Evolutionary conservation across 352 stramenopile genomes (phyloP).

Genomic region (Phytophthora pinifolia): DNA sequence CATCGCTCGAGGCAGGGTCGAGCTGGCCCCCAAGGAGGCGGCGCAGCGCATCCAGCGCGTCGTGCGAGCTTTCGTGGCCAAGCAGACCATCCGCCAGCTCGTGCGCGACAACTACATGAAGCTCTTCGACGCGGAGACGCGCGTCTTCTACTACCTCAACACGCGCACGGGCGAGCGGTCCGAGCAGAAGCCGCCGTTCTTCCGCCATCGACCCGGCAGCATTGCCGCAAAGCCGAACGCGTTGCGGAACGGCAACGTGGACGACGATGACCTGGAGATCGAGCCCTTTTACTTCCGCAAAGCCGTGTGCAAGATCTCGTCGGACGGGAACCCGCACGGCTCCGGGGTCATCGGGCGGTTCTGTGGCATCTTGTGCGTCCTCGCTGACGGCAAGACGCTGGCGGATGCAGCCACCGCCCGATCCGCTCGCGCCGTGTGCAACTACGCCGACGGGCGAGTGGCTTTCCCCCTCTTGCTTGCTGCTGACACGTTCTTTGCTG

Average conservation of each 20-base stretch:
- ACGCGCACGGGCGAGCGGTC: conserved; percentile 44
- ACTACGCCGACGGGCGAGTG: conserved; percentile 43
- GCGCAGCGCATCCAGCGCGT: conserved; percentile 53
- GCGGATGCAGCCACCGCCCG: conserved; percentile 36
- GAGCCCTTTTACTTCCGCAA: conserved; percentile 69
- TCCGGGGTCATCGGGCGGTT: conserved; percentile 54
- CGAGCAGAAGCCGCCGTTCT: conserved; percentile 48
- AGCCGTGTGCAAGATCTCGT: conserved; percentile 60
- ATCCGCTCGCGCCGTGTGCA: conserved; percentile 50
- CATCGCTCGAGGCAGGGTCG: conserved; percentile 17
- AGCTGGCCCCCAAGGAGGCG: conserved; percentile 37
- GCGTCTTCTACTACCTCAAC: conserved; percentile 74
- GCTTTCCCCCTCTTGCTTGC: conserved; percentile 51
- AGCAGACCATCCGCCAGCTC: conserved; percentile 37
- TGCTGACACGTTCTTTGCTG: conserved; percentile 52
- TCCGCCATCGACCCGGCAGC: conserved; percentile 26
- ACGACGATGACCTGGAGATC: conserved; percentile 54
- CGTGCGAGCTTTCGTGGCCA: conserved; percentile 41
- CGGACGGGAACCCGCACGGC: conserved; percentile 41
- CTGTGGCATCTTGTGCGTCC: conserved; percentile 47
- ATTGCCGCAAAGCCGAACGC: not conserved
- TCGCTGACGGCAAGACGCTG: conserved; percentile 53
- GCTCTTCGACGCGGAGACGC: conserved; percentile 49
- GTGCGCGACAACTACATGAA: conserved; percentile 79
- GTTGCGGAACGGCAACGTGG: not conserved